Base-by-base conservation (phyloP, 768 basidiomycete species). In the Naematelia encephala region DNA sequence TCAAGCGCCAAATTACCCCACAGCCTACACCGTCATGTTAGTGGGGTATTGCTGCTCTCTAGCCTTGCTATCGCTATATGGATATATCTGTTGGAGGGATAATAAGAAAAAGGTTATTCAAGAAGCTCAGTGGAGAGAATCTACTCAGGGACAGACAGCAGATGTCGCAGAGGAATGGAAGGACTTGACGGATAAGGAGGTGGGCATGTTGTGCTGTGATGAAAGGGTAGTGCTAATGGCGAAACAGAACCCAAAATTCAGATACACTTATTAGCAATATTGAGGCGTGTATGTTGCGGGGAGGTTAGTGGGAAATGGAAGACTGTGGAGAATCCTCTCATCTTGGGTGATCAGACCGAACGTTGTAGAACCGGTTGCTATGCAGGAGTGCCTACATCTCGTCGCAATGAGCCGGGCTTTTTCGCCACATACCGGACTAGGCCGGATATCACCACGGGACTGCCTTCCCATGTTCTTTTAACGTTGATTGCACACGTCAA, bases 151-250 rank as follows among this genome's bases (percentile, higher is more conserved):
- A 16, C n/a, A n/a, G n/a, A n/a, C n/a, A n/a, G n/a, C n/a, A n/a
- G n/a, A n/a, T n/a, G n/a, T n/a, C n/a, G 51, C 54, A 12, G 64
- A 61, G 29, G 67, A 64, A 30, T 70, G 66, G 69, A 60, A 64
- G 34, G 64, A 68, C 51, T 57, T 66, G 29, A 71, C 69, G 22
- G 69, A 71, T 51, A 62, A 60, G 16, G 46, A 68, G 51, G 63
- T 61, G 21, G 56, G 59, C 50, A 5, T 28, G 5, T n/a, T 4
- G 14, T 16, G 23, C n/a, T 14, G 39, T n/a, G 39, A 42, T 46
- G 23, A 46, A 46, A 3, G 4, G 44, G 5, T 46, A 11, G 39
- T 46, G 44, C 44, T 46, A 14, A 46, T 14, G n/a, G 5, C 23
- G 14, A 5, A 46, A 46, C 44, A 46, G 44, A 46, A 46, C 44